Evolutionary conservation across 2,329 filamentous ascomycete species (phyloP).

Genomic region (Curvularia hawaiiensis): DNA sequence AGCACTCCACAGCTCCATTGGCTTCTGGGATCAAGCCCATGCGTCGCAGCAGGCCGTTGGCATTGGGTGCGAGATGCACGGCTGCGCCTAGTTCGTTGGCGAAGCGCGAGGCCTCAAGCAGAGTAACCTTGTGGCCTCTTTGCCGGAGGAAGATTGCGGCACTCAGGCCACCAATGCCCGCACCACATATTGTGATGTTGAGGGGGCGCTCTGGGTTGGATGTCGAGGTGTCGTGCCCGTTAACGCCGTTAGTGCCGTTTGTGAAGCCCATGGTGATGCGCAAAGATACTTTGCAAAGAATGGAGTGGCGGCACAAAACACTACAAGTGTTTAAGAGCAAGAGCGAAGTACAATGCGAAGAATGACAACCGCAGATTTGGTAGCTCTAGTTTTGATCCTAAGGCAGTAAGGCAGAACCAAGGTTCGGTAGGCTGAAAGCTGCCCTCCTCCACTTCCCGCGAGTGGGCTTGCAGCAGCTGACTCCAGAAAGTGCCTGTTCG

Average conservation of each 20-base stretch:
- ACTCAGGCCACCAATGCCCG: conserved; percentile 60
- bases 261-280: conserved; percentile 25
- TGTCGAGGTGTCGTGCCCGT: neutral
- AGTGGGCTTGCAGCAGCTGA: neutral
- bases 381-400: neutral
- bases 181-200: conserved; percentile 49
- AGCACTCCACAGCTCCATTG: conserved; percentile 44
- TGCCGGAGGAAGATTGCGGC: conserved; percentile 60
- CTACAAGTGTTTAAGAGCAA: neutral
- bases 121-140: conserved; percentile 34
- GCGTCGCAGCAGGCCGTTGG: conserved; percentile 60
- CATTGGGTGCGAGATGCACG: conserved; percentile 67
- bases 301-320: neutral
- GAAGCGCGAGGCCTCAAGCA: conserved; percentile 56
- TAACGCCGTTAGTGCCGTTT: conserved; percentile 8
- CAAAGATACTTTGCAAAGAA: neutral
- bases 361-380: neutral
- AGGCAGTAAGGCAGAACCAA: neutral
- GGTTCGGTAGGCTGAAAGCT: neutral
- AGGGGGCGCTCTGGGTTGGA: conserved; percentile 36
- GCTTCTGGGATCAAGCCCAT: conserved; percentile 51
- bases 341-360: neutral
- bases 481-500: neutral
- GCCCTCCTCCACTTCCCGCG: conserved; percentile 1
- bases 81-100: conserved; percentile 64